phyloP scores from a whole-genome alignment of 139 green algal species.

The Pseudopediastrum boryanum region DNA sequence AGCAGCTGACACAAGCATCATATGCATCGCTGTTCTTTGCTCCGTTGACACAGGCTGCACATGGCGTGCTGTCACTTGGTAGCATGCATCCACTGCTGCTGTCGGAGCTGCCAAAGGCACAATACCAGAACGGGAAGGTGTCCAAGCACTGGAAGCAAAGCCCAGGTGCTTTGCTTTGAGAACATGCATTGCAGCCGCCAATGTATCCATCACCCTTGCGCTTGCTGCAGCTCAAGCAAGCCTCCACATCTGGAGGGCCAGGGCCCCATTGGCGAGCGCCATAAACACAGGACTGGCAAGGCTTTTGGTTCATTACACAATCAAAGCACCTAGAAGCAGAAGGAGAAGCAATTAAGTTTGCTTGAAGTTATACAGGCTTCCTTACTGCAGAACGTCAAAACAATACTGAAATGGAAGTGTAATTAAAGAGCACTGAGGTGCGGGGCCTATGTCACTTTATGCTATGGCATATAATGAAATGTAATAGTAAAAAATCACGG shows the following conservation, averaged over 20 bases:
- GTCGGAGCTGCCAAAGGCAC: neutral
- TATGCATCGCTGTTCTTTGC: constrained; percentile 3
- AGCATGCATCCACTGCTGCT: constrained; percentile 14
- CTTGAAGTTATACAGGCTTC: neutral
- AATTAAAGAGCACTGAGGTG: neutral
- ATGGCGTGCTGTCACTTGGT: constrained; percentile 18
- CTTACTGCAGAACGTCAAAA: neutral
- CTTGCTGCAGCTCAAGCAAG: constrained; percentile 1
- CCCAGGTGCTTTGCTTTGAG: constrained; percentile 2
- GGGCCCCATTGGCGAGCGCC: constrained; percentile 22
- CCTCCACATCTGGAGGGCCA: constrained; percentile 9
- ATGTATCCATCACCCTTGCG: constrained; percentile 10
- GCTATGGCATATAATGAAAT: neutral
- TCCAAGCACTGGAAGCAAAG: constrained; percentile 24
- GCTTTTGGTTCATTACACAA: constrained; percentile 9
- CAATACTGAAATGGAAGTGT: neutral
- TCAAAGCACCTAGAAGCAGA: constrained; percentile 17
- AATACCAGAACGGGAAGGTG: neutral
- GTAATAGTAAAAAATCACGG: neutral
- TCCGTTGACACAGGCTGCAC: constrained; percentile 17
- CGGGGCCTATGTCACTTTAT: too few relatives aligned
- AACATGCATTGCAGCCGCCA: constrained; percentile 20
- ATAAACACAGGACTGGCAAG: constrained; percentile 9
- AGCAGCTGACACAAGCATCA: constrained; percentile 1
- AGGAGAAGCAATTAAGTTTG: neutral